A percentile compares a stretch with the other conserved stretches of the same genome.
phyloP scores from a whole-genome alignment of 768 basidiomycete genomes.

The Floccularia luteovirens region DNA sequence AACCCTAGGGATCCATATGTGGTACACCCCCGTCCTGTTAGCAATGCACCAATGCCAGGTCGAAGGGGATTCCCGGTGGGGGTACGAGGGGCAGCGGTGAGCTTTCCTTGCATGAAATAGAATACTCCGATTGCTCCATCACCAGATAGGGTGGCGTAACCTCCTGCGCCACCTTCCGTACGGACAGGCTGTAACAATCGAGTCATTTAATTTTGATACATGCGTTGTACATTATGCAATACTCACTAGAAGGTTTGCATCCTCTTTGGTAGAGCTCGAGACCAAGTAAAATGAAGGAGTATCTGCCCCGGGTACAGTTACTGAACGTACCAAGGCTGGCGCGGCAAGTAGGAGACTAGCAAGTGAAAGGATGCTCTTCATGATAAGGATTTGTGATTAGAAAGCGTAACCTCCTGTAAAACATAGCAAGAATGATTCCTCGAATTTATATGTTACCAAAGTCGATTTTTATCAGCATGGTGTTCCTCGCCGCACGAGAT shows the following conservation, averaged over 20 bases:
- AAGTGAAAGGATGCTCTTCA: constrained; percentile 4
- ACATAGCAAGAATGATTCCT: not conserved
- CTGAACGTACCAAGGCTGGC: constrained; percentile 5
- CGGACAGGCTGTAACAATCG: constrained; percentile 17
- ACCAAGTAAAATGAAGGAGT: constrained; percentile 27
- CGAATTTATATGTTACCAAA: not conserved
- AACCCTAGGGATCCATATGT: not conserved
- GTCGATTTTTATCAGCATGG: not conserved
- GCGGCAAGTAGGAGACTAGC: constrained; percentile 6
- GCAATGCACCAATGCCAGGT: constrained; percentile 14
- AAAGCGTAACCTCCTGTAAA: not conserved
- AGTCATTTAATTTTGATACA: not conserved
- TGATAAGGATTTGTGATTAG: not conserved
- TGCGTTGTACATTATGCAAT: not conserved
- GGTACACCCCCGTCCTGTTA: not conserved
- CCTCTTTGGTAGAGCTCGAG: constrained; percentile 11
- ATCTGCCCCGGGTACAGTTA: constrained; percentile 17
- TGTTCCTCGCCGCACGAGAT: not conserved
- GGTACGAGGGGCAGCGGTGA: constrained; percentile 13
- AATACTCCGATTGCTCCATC: constrained; percentile 18
- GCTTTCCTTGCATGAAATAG: constrained; percentile 22
- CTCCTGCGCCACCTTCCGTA: constrained; percentile 13
- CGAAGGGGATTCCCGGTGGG: constrained; percentile 9
- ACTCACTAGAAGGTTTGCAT: constrained; percentile 17
- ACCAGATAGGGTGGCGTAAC: constrained; percentile 16